Evolutionary conservation across 129 eudicot species (phyloP).

Genomic region (Helichrysum umbraculigerum): DNA sequence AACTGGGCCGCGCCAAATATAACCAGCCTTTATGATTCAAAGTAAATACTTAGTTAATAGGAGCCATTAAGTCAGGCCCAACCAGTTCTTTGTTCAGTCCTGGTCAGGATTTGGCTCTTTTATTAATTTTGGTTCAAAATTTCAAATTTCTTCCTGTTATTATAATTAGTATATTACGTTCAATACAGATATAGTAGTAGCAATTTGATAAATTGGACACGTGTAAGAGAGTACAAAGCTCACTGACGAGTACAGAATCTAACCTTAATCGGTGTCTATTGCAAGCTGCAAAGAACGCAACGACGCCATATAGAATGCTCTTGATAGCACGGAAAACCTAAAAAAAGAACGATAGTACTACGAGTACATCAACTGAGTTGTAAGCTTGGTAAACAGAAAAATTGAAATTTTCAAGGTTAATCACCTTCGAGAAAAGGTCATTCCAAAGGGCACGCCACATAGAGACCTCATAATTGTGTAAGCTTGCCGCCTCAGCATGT

Average conservation of each 20-base stretch:
- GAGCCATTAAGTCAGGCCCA: too few relatives aligned
- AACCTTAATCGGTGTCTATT: constrained; percentile 95
- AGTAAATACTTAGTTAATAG: too few relatives aligned
- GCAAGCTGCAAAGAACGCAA: constrained; percentile 84
- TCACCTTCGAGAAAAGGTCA: constrained; percentile 87
- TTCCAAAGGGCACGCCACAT: constrained; percentile 89
- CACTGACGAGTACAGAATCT: background rate
- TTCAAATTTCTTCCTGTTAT: background rate
- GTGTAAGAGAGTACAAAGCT: background rate
- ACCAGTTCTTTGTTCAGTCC: too few relatives aligned
- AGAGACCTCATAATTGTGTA: constrained; percentile 63
- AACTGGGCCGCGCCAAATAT: too few relatives aligned
- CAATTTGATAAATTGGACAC: background rate
- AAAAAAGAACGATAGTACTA: constrained; percentile 19
- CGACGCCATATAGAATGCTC: constrained; percentile 81
- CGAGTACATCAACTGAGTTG: background rate
- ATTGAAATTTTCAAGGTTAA: background rate
- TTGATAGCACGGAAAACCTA: constrained; percentile 82
- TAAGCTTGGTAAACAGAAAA: background rate
- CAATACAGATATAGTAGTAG: background rate
- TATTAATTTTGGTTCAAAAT: too few relatives aligned
- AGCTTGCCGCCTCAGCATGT: constrained; percentile 62
- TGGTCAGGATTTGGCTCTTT: too few relatives aligned
- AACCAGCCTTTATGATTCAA: too few relatives aligned
- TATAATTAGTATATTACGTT: background rate